Evolutionary conservation across 192 early-diverging fungal species (phyloP).

Genomic region (Rhizoclosmatium sp.): DNA sequence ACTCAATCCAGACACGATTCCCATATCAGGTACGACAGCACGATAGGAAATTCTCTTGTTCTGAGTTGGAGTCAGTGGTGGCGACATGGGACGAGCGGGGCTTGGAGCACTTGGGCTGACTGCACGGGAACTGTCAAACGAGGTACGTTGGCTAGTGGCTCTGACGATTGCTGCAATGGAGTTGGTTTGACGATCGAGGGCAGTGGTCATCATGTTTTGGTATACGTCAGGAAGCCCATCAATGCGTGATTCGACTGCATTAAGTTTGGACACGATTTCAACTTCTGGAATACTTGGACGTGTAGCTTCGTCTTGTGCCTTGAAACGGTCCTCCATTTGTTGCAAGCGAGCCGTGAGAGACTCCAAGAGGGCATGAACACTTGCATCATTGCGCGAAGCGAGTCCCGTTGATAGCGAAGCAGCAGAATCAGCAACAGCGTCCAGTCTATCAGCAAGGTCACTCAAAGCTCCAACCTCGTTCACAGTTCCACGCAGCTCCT

Average conservation of each 20-base stretch:
- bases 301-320: background rate
- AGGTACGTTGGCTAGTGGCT: background rate
- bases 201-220: background rate
- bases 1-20: conserved; percentile 15
- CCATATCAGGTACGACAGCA: conserved; percentile 35
- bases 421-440: conserved; percentile 1
- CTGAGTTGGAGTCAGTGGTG: background rate
- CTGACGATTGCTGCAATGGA: background rate
- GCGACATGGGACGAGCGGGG: background rate
- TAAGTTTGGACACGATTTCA: conserved; percentile 18
- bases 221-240: conserved; percentile 18
- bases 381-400: background rate
- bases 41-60: background rate
- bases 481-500: conserved; percentile 6
- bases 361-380: background rate
- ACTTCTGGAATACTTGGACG: background rate
- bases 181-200: conserved; percentile 12
- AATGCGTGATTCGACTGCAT: conserved; percentile 12
- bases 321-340: conserved; percentile 16
- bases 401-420: background rate
- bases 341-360: conserved; percentile 9
- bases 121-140: background rate
- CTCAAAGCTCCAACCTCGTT: background rate
- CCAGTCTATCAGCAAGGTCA: background rate
- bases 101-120: background rate